Evolutionary conservation across 768 basidiomycete genomes (phyloP), one percentile per base, ranked within the genome.

Genomic region (Suillus bovinus): DNA sequence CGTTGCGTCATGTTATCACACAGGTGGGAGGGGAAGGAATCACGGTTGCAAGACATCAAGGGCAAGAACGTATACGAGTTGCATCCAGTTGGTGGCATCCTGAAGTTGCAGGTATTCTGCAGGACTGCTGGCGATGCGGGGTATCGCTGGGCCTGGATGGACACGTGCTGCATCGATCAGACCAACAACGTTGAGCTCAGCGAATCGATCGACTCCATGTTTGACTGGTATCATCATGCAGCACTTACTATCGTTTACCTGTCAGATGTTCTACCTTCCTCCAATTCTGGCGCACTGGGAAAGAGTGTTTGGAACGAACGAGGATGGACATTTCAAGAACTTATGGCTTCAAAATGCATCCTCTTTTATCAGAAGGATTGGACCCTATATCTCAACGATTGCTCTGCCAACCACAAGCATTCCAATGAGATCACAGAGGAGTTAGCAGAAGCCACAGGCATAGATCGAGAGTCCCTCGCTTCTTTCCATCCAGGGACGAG

Each of bases 301-400:
- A 47, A 47, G 47, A 47, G 53, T 54, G 33, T 11, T 2, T 54
- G 53, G 53, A 54, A 54, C 53, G 9, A 1, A 4, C 33, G 53
- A 16, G 53, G 53, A 22, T 54, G 53, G 53, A 54, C 53, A 4
- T n/a, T 54, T 9, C 53, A 22, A 34, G 53, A 54, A 54, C 34
- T 54, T 9, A 4, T 54, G 53, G 53, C 53, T 22, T 34, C 53
- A 7, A 54, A 14, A 54, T 3, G 7, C 33, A 13, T 54, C 11
- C 53, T 22, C 50, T 31, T 52, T 6, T 52, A 52, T 31, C 50
- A 52, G 20, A 52, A 20, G 10, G 29, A 52, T n/a, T 52, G 50
- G 50, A 20, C 29, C 10, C 20, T 31, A 5, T 52, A 52, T 52
- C 50, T 31, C 20, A 31, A 34, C 4, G n/a, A 54, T 22, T 14